Conservation (phyloP, 2,329 filamentous ascomycete genomes). For the Seiridium unicorne region DNA sequence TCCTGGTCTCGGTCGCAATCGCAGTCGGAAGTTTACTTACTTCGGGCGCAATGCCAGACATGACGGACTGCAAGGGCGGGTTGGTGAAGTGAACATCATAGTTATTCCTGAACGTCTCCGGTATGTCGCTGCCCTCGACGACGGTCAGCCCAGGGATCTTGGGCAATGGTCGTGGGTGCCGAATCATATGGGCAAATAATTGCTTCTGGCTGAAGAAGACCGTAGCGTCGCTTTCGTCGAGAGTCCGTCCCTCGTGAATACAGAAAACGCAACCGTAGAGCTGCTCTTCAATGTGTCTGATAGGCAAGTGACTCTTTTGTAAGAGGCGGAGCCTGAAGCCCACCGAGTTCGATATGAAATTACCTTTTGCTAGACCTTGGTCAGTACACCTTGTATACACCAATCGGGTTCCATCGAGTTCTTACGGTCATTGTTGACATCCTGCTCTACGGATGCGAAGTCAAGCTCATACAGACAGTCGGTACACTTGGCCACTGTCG, state of each 20-base stretch:
- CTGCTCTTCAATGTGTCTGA: constrained; percentile 49
- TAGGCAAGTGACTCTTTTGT: constrained; percentile 53
- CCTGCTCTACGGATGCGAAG: constrained; percentile 49
- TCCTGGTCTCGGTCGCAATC: constrained; percentile 44
- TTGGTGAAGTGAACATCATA: constrained; percentile 51
- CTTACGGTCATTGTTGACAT: constrained; percentile 48
- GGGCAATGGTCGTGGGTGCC: constrained; percentile 53
- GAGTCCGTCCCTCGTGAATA: constrained; percentile 44
- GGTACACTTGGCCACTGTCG: constrained; percentile 49
- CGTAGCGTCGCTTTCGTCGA: constrained; percentile 54
- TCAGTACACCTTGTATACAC: constrained; percentile 7
- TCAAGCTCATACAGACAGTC: constrained; percentile 54
- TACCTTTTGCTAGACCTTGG: constrained; percentile 38
- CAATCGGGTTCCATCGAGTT: neutral
- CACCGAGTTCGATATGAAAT: constrained; percentile 43
- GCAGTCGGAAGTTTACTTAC: constrained; percentile 42
- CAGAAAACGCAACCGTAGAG: constrained; percentile 57
- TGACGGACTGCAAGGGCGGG: constrained; percentile 38
- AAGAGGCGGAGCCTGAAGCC: constrained; percentile 54
- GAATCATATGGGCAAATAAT: constrained; percentile 51
- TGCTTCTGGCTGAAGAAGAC: constrained; percentile 54
- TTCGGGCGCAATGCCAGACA: constrained; percentile 38
- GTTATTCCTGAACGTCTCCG: constrained; percentile 45
- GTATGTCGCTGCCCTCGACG: constrained; percentile 42
- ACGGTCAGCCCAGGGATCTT: constrained; percentile 46